Base-by-base conservation (phyloP, 2,329 filamentous ascomycete genomes). In the Paecilomyces sp. region DNA sequence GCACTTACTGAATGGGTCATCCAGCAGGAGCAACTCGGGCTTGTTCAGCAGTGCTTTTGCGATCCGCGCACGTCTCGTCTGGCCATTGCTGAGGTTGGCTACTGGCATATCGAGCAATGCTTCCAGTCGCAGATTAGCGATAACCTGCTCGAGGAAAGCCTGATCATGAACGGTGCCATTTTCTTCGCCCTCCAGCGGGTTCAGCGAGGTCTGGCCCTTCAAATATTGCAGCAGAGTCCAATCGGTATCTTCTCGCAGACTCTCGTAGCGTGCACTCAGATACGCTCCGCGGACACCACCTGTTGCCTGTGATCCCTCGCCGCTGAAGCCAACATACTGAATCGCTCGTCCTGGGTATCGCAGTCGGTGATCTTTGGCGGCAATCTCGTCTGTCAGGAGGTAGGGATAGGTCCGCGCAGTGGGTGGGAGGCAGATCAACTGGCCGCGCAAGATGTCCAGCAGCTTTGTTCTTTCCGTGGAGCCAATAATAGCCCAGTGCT, bases 81-180 rank as follows among this genome's bases (percentile, higher is more conserved):
- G 94, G 0, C 94, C 94, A 74, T 97, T 97, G 71, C 92, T 97
- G 58, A 99, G 77, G 71, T 94, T 96, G 25, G 90, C 85, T 7
- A 97, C 90, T 0, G 93, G 92, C 71, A 96, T 88, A 47, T 89
- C 83, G 1, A 95, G 77, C 54, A 97, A 79, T 8, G 82, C 78
- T 0, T 81, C 78, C 13, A 99, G 78, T 56, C 84, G 83, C 58
- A 99, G 77, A 66, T 95, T 88, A 6, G 71, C 71, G 15, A 92
- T 83, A 0, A 96, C 85, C 8, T 83, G 80, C 13, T 81, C 73
- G 47, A 96, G 73, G 0, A 85, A 73, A 3, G 74, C 65, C 25
- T 76, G 67, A 52, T 86, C 81, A 1, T 83, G 75, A 5, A 75
- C 68, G 9, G 79, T 81, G 4, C 83, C 80, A 1, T 81, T 74